Evolutionary conservation across 2,329 filamentous ascomycete genomes (phyloP), one percentile per base, ranked within the genome.

Genomic region (Penicillium sp.): DNA sequence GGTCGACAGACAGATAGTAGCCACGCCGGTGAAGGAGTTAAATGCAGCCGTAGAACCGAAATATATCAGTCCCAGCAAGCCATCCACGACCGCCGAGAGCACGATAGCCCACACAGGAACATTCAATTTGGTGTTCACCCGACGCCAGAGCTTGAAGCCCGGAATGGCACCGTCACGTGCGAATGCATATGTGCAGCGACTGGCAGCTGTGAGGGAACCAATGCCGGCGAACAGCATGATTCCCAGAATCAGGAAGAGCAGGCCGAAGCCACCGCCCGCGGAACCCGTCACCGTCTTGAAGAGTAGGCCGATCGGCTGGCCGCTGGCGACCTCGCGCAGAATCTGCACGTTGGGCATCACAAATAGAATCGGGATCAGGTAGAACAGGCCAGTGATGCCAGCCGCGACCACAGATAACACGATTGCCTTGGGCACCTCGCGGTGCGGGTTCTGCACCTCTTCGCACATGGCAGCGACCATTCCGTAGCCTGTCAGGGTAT

Each of bases 251-350:
- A 93, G 77, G 73, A 93, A 89, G 15, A 92, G 80, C 6, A 93
- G 79, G 0, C 87, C 89, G 63, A 93, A 91, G 0, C 89, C 90
- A 25, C 89, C 90, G 6, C 79, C 85, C 1, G 87, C 81, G 21
- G 87, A 89, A 1, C 89, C 89, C 0, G 89, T 92, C 10, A 86
- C 89, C 0, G 79, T 86, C 75, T 90, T 90, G 81, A 93, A 93
- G 33, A 93, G 77, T 4, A 88, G 78, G 9, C 88, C 89, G 61
- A 93, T 89, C 1, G 90, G 89, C 67, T 93, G 90, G 9, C 87
- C 87, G 66, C 86, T 90, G 23, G 87, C 82, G 15, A 89, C 87
- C 2, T 75, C 72, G 29, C 90, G 83, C 17, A 93, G 82, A 47
- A 79, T 74, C 61, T 84, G 66, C 7, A 92, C 82, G 49, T 89